Base-by-base conservation (phyloP, 2,329 filamentous ascomycete species). In the Pezicula carpinea region DNA sequence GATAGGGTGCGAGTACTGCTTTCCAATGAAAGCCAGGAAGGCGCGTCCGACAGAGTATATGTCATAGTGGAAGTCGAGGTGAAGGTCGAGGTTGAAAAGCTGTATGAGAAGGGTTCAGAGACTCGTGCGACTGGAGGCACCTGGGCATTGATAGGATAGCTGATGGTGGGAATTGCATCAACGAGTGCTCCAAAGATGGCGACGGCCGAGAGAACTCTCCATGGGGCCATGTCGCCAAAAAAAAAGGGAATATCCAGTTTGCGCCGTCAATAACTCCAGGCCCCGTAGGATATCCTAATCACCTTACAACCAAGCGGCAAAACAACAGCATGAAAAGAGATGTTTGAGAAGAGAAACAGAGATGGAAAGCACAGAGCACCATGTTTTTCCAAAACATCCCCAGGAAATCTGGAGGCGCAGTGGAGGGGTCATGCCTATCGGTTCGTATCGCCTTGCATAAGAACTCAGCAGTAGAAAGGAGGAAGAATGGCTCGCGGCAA, bases 101-200 rank as follows among this genome's bases (percentile, higher is more conserved):
- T 72, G 60, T 91, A 89, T 8, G 73, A 77, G 65, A 89, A 93
- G 2, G 75, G 72, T 57, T 83, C 62, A 34, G 76, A 78, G 49
- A 87, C 72, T 54, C 86, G 78, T 17, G 88, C 89, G 44, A 91
- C 84, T 3, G 85, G 84, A 26, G 89, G 89, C 1, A 95, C 76
- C 65, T 96, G 90, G 2, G 87, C 83, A 66, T 93, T 95, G 65
- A 95, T 75, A 1, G 89, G 89, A 57, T 91, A 92, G 39, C 72
- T 71, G 41, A 72, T 60, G 48, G 54, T 59, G 53, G 68, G 64
- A 48, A 59, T 59, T 39, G 68, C 70, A 53, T 51, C 40, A 15
- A 47, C 39, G 33, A 57, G 19, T 29, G 33, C 49, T 57, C 53
- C 44, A 35, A 53, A 49, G 39, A 57, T 49, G 32, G 51, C 46